These are phyloP conservation scores for Mycena galericulata DNA, from an alignment of 768 basidiomycete species.

Conservation along the genomic window DNA sequence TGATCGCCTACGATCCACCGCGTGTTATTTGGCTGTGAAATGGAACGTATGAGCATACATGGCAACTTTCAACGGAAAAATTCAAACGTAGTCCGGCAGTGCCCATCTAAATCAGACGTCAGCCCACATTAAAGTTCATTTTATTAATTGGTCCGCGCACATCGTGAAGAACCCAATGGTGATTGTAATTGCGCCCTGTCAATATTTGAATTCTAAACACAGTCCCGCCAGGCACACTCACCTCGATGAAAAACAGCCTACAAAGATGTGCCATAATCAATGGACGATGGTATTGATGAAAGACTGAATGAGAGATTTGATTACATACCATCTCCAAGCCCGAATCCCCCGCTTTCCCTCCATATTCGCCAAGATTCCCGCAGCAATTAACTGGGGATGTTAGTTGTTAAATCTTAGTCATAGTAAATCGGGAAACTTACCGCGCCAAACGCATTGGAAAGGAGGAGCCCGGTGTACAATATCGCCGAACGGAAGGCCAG, in stretches of 20 bases:
- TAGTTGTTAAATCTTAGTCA: too few relatives aligned
- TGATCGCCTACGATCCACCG: conserved; percentile 65
- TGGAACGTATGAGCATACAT: not conserved
- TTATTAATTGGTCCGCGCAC: conserved; percentile 47
- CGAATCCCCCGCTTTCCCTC: conserved; percentile 74
- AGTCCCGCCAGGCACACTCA: not conserved
- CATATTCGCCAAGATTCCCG: conserved; percentile 78
- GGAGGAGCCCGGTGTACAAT: conserved; percentile 68
- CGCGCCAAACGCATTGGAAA: conserved; percentile 77
- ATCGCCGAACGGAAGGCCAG: conserved; percentile 73
- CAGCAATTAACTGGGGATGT: conserved; percentile 69
- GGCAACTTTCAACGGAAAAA: not conserved
- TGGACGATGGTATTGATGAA: not conserved
- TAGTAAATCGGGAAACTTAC: conserved; percentile 56
- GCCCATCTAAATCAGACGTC: conserved; percentile 60
- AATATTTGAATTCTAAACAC: not conserved
- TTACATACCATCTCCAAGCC: conserved; percentile 72
- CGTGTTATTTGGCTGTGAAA: conserved; percentile 67
- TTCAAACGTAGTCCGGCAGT: conserved; percentile 69
- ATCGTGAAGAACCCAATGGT: conserved; percentile 66
- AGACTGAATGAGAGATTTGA: too few relatives aligned
- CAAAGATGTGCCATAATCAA: not conserved
- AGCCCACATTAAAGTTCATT: not conserved
- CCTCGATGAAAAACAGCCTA: conserved; percentile 83
- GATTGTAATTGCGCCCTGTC: conserved; percentile 74